phyloP scores from a whole-genome alignment of 805 yeast species.

The Lipomyces starkeyi region DNA sequence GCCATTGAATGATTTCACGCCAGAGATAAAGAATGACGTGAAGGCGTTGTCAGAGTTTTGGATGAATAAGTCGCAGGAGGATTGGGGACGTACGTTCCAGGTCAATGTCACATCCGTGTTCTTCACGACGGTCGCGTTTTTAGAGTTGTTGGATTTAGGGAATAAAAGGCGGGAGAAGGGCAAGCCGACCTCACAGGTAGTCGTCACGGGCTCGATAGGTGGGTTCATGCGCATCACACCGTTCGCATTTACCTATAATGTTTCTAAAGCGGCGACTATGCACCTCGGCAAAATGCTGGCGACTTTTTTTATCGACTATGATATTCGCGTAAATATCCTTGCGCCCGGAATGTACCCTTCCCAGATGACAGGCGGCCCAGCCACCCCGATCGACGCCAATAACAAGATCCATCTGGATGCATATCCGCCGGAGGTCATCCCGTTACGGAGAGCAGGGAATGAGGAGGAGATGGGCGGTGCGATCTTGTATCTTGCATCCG shows the following conservation, averaged over 20 bases:
- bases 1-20: slow-evolving; percentile 14
- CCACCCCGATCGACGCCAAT: slow-evolving; percentile 51
- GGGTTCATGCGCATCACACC: slow-evolving; percentile 37
- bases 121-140: slow-evolving; percentile 38
- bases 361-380: slow-evolving; percentile 55
- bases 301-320: slow-evolving; percentile 39
- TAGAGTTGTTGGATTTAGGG: slow-evolving; percentile 34
- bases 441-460: slow-evolving; percentile 67
- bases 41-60: slow-evolving; percentile 25
- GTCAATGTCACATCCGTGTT: slow-evolving; percentile 37
- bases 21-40: slow-evolving; percentile 25
- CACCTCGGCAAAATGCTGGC: slow-evolving; percentile 38
- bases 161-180: slow-evolving; percentile 28
- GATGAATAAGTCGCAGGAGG: slow-evolving; percentile 29
- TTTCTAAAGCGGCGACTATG: slow-evolving; percentile 37
- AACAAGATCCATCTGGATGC: slow-evolving; percentile 43
- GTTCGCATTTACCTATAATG: slow-evolving; percentile 33
- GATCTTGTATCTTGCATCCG: slow-evolving; percentile 68
- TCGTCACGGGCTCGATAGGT: slow-evolving; percentile 36
- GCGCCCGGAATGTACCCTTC: slow-evolving; percentile 70
- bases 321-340: slow-evolving; percentile 64
- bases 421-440: slow-evolving; percentile 53
- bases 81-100: slow-evolving; percentile 35
- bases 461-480: slow-evolving; percentile 75
- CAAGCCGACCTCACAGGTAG: slow-evolving; percentile 35